Percentiles rank a stretch among this genome's conserved stretches.
Conservation (phyloP, 768 basidiomycete genomes). For the Kwoniella sp. region DNA sequence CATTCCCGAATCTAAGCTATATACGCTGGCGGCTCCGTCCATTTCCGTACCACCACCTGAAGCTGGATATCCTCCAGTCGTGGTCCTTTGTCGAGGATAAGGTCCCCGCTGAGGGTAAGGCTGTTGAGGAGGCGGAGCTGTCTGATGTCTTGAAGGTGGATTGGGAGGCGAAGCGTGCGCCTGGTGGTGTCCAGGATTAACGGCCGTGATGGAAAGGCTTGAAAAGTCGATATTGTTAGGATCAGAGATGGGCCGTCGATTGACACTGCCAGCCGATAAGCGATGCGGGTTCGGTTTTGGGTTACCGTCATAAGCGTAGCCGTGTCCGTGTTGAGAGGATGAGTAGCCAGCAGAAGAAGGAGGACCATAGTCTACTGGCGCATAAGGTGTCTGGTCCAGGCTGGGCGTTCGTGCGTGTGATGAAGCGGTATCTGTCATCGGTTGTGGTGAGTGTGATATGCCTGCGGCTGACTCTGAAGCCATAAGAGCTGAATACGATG, state of each 20-base stretch:
- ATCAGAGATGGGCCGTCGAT: slow-evolving; percentile 41
- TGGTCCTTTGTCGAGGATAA: slow-evolving; percentile 27
- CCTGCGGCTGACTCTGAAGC: slow-evolving; percentile 29
- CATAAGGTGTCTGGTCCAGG: slow-evolving; percentile 43
- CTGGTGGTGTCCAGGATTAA: slow-evolving; percentile 1
- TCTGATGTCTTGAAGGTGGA: slow-evolving; percentile 29
- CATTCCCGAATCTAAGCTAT: slow-evolving; percentile 54
- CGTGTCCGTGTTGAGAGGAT: slow-evolving; percentile 20
- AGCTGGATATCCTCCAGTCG: slow-evolving; percentile 30
- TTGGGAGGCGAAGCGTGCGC: slow-evolving; percentile 25
- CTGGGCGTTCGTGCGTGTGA: slow-evolving; percentile 34
- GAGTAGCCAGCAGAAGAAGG: slow-evolving; percentile 18
- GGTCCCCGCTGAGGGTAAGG: slow-evolving; percentile 17
- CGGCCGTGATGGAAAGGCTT: slow-evolving; percentile 23
- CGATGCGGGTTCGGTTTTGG: slow-evolving; percentile 25
- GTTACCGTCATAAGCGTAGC: slow-evolving; percentile 6
- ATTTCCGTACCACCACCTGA: slow-evolving; percentile 15
- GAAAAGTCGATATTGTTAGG: slow-evolving; percentile 46
- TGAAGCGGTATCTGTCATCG: slow-evolving; percentile 18
- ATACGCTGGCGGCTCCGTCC: slow-evolving; percentile 47
- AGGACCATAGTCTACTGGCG: slow-evolving; percentile 48
- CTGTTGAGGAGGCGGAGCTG: slow-evolving; percentile 14
- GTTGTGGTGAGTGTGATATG: slow-evolving; percentile 35
- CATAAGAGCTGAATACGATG: slow-evolving; percentile 44
- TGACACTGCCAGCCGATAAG: slow-evolving; percentile 30